Evolutionary conservation across 2,329 filamentous ascomycete species (phyloP).

Genomic region (Metarhizium robertsii): DNA sequence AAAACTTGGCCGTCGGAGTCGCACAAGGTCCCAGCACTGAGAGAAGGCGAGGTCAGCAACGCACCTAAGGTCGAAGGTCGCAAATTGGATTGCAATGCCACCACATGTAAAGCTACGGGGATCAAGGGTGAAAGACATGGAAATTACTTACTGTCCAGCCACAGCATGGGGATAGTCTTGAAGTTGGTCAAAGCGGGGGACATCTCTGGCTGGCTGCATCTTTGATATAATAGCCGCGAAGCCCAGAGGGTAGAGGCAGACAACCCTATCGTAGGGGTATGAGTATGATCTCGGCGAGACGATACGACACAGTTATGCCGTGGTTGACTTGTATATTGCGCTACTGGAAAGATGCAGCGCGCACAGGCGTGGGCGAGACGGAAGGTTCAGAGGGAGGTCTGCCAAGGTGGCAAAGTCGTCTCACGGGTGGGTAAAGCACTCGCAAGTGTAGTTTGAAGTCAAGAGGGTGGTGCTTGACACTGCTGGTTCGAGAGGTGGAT

Average conservation of each 20-base stretch:
- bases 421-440: background rate
- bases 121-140: background rate
- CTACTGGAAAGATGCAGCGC: background rate
- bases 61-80: conserved; percentile 9
- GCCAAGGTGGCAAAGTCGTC: background rate
- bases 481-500: background rate
- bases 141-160: conserved; percentile 66
- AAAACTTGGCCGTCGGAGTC: conserved; percentile 77
- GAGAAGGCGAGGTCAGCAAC: background rate
- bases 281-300: background rate
- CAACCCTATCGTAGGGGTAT: background rate
- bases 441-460: background rate
- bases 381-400: background rate
- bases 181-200: conserved; percentile 52
- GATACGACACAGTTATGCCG: background rate
- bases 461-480: background rate
- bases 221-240: background rate
- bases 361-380: background rate
- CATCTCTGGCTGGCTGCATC: conserved; percentile 21
- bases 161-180: conserved; percentile 66
- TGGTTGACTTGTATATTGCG: background rate
- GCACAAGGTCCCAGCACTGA: conserved; percentile 81
- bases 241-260: background rate
- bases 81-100: background rate
- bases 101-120: background rate